Evolutionary conservation across 2,329 filamentous ascomycete species (phyloP).

Genomic region (Microdochium bolleyi): DNA sequence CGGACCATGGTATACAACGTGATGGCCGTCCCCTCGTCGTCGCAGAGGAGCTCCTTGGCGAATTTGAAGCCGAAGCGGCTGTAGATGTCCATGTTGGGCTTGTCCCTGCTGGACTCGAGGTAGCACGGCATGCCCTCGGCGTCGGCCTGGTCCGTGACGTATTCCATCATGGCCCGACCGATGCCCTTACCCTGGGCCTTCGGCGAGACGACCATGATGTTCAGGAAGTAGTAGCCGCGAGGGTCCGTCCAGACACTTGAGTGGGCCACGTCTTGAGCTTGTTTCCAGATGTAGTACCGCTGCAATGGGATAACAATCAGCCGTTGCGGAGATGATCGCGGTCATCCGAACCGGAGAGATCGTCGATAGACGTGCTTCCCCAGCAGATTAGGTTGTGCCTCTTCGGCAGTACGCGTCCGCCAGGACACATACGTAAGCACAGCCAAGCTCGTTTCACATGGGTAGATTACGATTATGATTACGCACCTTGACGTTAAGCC

Average conservation of each 20-base stretch:
- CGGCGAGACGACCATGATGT: conserved; percentile 63
- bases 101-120: conserved; percentile 59
- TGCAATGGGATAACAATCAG: conserved; percentile 22
- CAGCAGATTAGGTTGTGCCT: no score
- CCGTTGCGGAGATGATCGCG: neutral
- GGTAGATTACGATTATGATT: conserved; percentile 7
- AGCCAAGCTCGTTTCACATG: neutral
- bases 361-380: no score
- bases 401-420: no score
- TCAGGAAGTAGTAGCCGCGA: conserved; percentile 67
- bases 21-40: conserved; percentile 50
- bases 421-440: no score
- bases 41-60: conserved; percentile 57
- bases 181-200: conserved; percentile 59
- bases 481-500: conserved; percentile 50
- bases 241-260: conserved; percentile 55
- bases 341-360: neutral
- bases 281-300: conserved; percentile 69
- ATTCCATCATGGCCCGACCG: conserved; percentile 55
- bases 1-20: conserved; percentile 42
- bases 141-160: conserved; percentile 57
- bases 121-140: conserved; percentile 58
- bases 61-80: conserved; percentile 60
- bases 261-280: conserved; percentile 54
- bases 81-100: conserved; percentile 65